A percentile compares a stretch with the other conserved stretches of the same genome.
These are phyloP conservation scores for Imleria badia DNA, from an alignment of 768 basidiomycete genomes.

Conservation along the genomic window DNA sequence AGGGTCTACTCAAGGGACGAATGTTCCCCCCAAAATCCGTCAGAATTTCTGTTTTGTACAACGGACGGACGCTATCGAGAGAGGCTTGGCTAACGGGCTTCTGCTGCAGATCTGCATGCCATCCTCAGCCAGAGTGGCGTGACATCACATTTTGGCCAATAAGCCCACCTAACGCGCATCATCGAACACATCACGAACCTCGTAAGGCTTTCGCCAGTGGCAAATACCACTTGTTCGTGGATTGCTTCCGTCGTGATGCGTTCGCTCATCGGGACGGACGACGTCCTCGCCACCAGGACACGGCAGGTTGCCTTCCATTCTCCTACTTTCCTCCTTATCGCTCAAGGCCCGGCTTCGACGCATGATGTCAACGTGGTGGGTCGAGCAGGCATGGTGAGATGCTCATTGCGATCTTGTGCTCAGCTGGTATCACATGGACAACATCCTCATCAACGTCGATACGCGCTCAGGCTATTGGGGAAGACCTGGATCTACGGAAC, in stretches of 20 bases:
- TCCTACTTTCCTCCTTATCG: background rate
- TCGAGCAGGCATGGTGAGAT: background rate
- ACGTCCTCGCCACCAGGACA: no score
- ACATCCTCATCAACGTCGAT: background rate
- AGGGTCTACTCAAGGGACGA: background rate
- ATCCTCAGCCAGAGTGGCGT: background rate
- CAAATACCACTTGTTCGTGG: background rate
- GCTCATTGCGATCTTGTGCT: no score
- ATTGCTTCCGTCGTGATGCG: background rate
- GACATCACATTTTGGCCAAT: background rate
- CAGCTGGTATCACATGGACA: background rate
- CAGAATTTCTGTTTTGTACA: background rate
- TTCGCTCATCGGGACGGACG: no score
- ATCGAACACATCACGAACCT: background rate
- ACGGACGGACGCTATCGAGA: background rate
- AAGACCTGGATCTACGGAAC: background rate
- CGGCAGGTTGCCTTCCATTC: background rate
- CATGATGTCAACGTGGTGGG: background rate
- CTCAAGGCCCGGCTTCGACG: background rate
- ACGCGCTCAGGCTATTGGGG: background rate
- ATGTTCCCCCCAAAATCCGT: no score
- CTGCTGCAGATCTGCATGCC: background rate
- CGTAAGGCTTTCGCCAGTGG: background rate
- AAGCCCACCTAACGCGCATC: background rate
- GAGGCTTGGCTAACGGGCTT: constrained; percentile 2